A percentile compares a stretch with the other conserved stretches of the same genome.
Evolutionary conservation across 352 stramenopile species (phyloP).

Genomic region (Phytophthora pseudosyringae): DNA sequence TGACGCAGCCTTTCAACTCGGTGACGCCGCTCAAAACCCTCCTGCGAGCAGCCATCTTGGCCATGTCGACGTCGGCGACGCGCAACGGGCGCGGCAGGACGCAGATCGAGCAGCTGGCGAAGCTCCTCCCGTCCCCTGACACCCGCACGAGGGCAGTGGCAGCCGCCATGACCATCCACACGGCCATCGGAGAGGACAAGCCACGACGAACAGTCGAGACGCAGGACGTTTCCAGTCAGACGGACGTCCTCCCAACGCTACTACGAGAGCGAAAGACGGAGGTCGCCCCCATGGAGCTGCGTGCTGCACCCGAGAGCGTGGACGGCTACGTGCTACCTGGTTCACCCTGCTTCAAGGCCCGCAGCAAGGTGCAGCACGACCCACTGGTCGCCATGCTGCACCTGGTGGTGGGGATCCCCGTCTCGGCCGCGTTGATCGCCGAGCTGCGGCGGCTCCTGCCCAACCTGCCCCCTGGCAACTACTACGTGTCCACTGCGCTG

Average conservation of each 20-base stretch:
- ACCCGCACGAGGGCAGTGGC: slow-evolving; percentile 29
- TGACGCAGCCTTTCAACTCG: slow-evolving; percentile 31
- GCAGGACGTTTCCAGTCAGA: slow-evolving; percentile 21
- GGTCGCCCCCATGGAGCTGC: slow-evolving; percentile 1
- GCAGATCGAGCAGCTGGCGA: slow-evolving; percentile 47
- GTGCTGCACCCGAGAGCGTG: slow-evolving; percentile 43
- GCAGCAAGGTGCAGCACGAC: slow-evolving; percentile 12
- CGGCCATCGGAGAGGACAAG: slow-evolving; percentile 49
- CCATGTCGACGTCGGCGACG: slow-evolving; percentile 67
- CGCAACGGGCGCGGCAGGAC: slow-evolving; percentile 43
- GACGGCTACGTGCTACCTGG: slow-evolving; percentile 54
- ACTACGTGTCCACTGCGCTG: slow-evolving; percentile 56
- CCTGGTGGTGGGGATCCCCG: slow-evolving; percentile 46
- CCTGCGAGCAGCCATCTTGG: slow-evolving; percentile 63
- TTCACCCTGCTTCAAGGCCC: slow-evolving; percentile 14
- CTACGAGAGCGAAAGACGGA: slow-evolving; percentile 21
- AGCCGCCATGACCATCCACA: slow-evolving; percentile 38
- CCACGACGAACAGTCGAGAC: background rate
- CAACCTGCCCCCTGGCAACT: slow-evolving; percentile 51
- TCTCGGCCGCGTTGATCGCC: slow-evolving; percentile 48
- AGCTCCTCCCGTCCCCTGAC: slow-evolving; percentile 2
- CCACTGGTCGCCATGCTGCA: slow-evolving; percentile 38
- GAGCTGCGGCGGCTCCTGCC: slow-evolving; percentile 59
- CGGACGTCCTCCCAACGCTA: slow-evolving; percentile 31
- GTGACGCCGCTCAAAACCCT: slow-evolving; percentile 56